Conservation (phyloP, 192 early-diverging fungal species). For the Backusella circina region DNA sequence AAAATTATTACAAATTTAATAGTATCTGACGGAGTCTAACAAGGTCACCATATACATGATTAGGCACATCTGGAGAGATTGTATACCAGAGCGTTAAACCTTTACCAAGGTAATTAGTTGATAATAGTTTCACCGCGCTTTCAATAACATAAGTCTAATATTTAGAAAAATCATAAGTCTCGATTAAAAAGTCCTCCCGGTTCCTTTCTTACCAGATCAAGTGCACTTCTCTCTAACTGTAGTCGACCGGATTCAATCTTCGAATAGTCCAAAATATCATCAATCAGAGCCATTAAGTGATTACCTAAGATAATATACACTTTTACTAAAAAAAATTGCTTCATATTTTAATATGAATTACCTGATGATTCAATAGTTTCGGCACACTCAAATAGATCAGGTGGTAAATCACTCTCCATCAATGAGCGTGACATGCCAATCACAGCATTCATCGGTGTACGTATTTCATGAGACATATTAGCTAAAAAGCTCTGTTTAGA, state of each 20-base stretch:
- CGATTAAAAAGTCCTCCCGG: background rate
- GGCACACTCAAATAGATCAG: slow-evolving; percentile 60
- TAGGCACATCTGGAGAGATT: slow-evolving; percentile 25
- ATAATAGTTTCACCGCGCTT: slow-evolving; percentile 60
- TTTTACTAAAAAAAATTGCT: background rate
- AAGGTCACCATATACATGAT: slow-evolving; percentile 46
- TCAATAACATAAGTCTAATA: slow-evolving; percentile 43
- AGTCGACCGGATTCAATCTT: slow-evolving; percentile 80
- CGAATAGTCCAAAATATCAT: slow-evolving; percentile 76
- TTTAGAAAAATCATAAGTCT: background rate
- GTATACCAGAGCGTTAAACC: slow-evolving; percentile 35
- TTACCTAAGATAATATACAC: slow-evolving; percentile 17
- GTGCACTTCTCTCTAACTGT: slow-evolving; percentile 34
- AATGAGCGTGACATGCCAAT: slow-evolving; percentile 65
- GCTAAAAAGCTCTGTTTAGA: slow-evolving; percentile 64
- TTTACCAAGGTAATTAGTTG: slow-evolving; percentile 60
- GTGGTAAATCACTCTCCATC: slow-evolving; percentile 66
- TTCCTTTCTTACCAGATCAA: slow-evolving; percentile 6
- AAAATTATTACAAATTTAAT: slow-evolving; percentile 35
- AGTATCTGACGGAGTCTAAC: slow-evolving; percentile 51
- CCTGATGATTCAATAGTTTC: slow-evolving; percentile 40
- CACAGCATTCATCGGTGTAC: slow-evolving; percentile 78
- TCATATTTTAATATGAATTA: no score
- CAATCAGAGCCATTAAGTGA: slow-evolving; percentile 63
- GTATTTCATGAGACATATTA: slow-evolving; percentile 73